Evolutionary conservation across 2,329 filamentous ascomycete genomes (phyloP), one percentile per base, ranked within the genome.

Genomic region (Escovopsis sp.): DNA sequence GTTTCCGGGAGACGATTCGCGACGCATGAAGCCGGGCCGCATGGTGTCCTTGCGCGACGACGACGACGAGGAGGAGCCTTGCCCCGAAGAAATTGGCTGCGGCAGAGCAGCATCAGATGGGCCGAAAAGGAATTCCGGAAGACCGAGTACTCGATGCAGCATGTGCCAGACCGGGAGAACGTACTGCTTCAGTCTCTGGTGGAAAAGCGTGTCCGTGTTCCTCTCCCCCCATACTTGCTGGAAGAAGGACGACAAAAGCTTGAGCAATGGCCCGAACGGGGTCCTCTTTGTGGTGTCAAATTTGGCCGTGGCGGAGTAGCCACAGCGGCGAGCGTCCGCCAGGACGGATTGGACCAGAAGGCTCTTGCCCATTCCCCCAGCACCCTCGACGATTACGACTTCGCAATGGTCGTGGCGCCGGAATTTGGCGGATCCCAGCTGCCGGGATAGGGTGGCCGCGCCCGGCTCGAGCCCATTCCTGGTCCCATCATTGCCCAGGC

Each of bases 51-150:
- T 59, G 7, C 57, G 63, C 41, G 44, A 49, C 26, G 39, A 51
- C 26, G 39, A 51, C 15, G 15, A 15, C 15, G 15, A 15, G 15
- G 15, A 15, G 15, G 15, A 15, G 15, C 49, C 62, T 19, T 62
- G 58, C n/a, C 55, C 53, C 15, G 15, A 15, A 4, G 65, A 63
- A 3, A 63, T 54, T 2, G 63, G 62, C 34, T 61, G 59, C 7
- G 55, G 46, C 8, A 60, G 44, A 4, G 53, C 49, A 40, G 49
- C 48, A 36, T 73, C 69, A 23, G 64, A 63, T 5, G 68, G 59
- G 4, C 73, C 74, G 18, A 81, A 64, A 6, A 81, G 62, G 61
- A 89, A 93, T 52, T 89, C 80, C 0, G 77, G 77, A 28, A 82
- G 64, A 3, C 72, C 75, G 6, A 82, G 65, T 2, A 75, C 59